These are phyloP conservation scores for Arachis hypogaea DNA, from an alignment of 306 rosid species.

Conservation along the genomic window DNA sequence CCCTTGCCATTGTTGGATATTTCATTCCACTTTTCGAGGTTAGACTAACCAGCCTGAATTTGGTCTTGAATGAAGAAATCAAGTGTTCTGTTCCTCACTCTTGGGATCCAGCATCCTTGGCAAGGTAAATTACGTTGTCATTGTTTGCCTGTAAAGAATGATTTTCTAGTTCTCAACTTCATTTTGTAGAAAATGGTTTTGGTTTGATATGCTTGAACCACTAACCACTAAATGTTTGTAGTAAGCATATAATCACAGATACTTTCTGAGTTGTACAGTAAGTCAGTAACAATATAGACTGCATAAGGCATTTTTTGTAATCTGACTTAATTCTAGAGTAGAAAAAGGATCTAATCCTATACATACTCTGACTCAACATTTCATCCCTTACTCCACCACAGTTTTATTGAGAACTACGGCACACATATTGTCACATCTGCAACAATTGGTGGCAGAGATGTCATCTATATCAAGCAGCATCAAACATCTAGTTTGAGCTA, in stretches of 20 bases:
- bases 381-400: conserved; percentile 48
- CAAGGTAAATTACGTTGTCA: conserved; percentile 58
- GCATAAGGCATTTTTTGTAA: conserved; percentile 13
- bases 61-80: conserved; percentile 72
- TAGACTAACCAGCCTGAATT: conserved; percentile 53
- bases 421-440: conserved; percentile 95
- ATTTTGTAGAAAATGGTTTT: conserved; percentile 16
- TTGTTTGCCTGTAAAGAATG: conserved; percentile 12
- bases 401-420: conserved; percentile 96
- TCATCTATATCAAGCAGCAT: conserved; percentile 91
- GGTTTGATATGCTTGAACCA: conserved; percentile 4
- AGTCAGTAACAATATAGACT: conserved; percentile 8
- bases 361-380: conserved; percentile 28
- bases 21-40: conserved; percentile 66
- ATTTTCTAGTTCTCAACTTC: not conserved
- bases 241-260: no score
- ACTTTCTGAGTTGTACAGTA: not conserved
- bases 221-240: no score
- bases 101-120: conserved; percentile 95
- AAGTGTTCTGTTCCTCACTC: conserved; percentile 85
- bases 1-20: conserved; percentile 86
- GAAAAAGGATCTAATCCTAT: conserved; percentile 3
- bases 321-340: conserved; percentile 19
- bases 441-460: conserved; percentile 94
- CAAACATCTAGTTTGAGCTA: conserved; percentile 75